Base-by-base conservation (phyloP, 2,329 filamentous ascomycete genomes). In the Epichloe amarillans region DNA sequence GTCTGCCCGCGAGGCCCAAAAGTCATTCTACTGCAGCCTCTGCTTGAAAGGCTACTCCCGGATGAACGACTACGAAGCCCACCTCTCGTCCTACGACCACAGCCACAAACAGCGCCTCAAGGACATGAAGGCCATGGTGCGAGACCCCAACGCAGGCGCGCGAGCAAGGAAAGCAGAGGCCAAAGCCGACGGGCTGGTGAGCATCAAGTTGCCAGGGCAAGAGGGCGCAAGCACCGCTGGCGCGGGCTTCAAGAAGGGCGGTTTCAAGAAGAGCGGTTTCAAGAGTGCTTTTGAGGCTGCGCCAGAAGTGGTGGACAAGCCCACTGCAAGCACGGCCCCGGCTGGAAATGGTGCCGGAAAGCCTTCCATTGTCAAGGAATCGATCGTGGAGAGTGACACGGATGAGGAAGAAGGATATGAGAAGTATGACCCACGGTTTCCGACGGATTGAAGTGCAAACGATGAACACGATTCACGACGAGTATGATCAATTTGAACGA, bases 1-100 rank as follows among this genome's bases (percentile, higher is more conserved):
- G 26, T 77, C 77, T 2, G 88, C 87, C 8, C 83, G 86, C 55
- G 84, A 87, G 61, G 86, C 87, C 15, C 75, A 87, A 46, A 85
- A 83, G 61, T 82, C 86, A 36, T 93, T 94, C 70, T 89, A 86
- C 70, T 94, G 84, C 72, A 79, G 83, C 40, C 79, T 97, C 50
- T 97, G 93, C 72, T 82, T 85, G 56, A 97, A 97, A 70, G 91
- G 90, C 60, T 98, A 97, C 69, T 82, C 84, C 2, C 88, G 93
- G 51, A 91, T 95, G 76, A 91, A 94, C 64, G 91, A 97, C 66
- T 96, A 94, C 66, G 91, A 97, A 68, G 85, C 90, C 7, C 93
- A 98, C 66, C 86, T 96, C 51, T 83, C 83, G 56, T 93, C 86
- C 61, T 97, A 97, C 68, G 93, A 97, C 64, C 93, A 98, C 69